phyloP scores from a whole-genome alignment of 176 grass and related monocot genomes.

The Ampelocalamus luodianensis region DNA sequence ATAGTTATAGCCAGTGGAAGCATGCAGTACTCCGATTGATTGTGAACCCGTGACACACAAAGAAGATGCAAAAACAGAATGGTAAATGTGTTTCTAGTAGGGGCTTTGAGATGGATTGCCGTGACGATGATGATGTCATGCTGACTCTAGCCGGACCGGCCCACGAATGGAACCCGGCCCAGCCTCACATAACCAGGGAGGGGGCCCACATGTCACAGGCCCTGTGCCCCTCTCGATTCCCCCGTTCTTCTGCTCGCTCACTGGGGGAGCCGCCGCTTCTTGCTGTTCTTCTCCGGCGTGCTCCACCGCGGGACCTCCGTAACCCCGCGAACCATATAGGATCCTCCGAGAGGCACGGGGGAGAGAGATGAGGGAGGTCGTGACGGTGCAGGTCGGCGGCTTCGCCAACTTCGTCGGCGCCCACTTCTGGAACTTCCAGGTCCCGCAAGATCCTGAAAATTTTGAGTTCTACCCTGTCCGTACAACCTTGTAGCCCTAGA shows the following conservation, averaged over 20 bases:
- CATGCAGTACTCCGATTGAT: too few species aligned
- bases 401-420: constrained; percentile 59
- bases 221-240: background rate
- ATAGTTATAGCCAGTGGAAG: too few species aligned
- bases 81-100: too few species aligned
- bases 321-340: background rate
- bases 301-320: background rate
- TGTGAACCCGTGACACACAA: too few species aligned
- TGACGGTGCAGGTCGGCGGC: constrained; percentile 62
- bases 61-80: too few species aligned
- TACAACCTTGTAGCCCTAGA: background rate
- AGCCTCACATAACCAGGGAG: background rate
- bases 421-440: constrained; percentile 70
- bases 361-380: constrained; percentile 52
- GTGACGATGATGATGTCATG: too few species aligned
- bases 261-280: background rate
- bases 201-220: background rate
- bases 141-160: background rate
- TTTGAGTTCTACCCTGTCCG: background rate
- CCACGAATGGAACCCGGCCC: background rate
- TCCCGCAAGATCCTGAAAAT: background rate
- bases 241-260: background rate
- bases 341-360: background rate
- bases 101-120: too few species aligned
- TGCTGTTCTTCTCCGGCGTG: background rate